Evolutionary conservation across 2,329 filamentous ascomycete genomes (phyloP), one percentile per base, ranked within the genome.

Genomic region (Pyrenophora teres): DNA sequence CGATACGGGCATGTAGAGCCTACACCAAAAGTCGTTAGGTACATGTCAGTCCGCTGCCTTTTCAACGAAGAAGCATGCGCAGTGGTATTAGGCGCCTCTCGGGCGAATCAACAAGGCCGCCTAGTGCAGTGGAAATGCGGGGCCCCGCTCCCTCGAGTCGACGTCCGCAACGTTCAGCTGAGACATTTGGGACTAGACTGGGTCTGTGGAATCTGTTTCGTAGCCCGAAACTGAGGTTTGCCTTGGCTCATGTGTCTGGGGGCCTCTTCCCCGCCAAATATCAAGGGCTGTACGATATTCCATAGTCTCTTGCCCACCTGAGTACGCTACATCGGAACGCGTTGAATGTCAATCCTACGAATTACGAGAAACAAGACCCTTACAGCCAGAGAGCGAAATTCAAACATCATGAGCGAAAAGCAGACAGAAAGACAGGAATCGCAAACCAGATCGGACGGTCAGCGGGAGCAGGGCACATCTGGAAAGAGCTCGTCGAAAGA

Each of bases 121-220:
- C 27, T 13, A 37, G 39, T 44, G 49, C 45, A 50, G 50, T 62
- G 52, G 46, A 56, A 61, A 59, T 57, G 62, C 64, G 67, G 66
- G 64, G 64, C 65, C 64, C 66, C 66, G 61, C 62, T 56, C 49
- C 60, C 40, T 52, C 37, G 54, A 40, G 38, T 56, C 55, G 45
- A 44, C 35, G 39, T 62, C 50, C 51, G 57, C 53, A 59, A 50
- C 36, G 46, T 38, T 46, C 60, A 65, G 60, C 48, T 36, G 45
- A 30, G 40, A 38, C 35, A 46, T 46, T 45, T 46, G 19, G 46
- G 51, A 40, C 56, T 56, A 64, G 52, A 46, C 45, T 49, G 50
- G 44, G 41, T 42, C 50, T 54, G 27, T 42, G 47, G 45, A 42
- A 42, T 40, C 51, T 46, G 37, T 32, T 12, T 21, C 45, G 36